Evolutionary conservation across 139 green algal genomes (phyloP), one percentile per base, ranked within the genome.

Genomic region (Micromonas commoda): DNA sequence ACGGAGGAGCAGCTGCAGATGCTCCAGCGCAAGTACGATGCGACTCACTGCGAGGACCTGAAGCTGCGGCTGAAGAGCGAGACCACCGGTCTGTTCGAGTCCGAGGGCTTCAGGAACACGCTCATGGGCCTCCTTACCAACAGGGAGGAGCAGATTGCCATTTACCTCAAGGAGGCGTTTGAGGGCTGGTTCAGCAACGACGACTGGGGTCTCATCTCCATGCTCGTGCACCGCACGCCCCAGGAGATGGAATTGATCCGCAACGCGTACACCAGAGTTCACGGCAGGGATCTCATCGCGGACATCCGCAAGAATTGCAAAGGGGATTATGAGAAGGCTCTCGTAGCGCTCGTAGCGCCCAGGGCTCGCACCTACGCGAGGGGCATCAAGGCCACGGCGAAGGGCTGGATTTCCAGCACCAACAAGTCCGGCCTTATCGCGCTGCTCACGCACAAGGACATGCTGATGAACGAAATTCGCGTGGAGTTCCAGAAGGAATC

Each of bases 401-500:
- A 24, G 5, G 61, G 61, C 61, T 68, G 61, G 61, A 35, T 68
- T 21, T 32, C 61, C 13, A 32, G 13, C 61, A 68, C 61, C n/a
- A 68, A 68, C 61, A 68, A 68, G 61, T 35, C 61, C 13, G 61
- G 61, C 32, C 19, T 68, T 5, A 68, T 68, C n/a, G 61, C 61
- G 9, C 19, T 68, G 61, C 19, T 68, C 9, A 68, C 61, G 9
- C 61, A 68, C 61, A 68, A 68, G 61, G 61, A 68, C 19, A 24
- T 32, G 13, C 4, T 68, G 61, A 68, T 68, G 61, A 24, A 24
- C 13, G 4, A 5, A 9, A 24, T 68, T 24, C 61, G 61, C 61
- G 32, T 35, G 32, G 61, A 68, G 61, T 68, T 68, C 61, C n/a
- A 68, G 19, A 68, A 68, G 61, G 61, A 68, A 68, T 68, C 32